A percentile compares a stretch with the other conserved stretches of the same genome.
Evolutionary conservation across 164 flowering plant species (phyloP).

Genomic region (Magnolia changhungtana): DNA sequence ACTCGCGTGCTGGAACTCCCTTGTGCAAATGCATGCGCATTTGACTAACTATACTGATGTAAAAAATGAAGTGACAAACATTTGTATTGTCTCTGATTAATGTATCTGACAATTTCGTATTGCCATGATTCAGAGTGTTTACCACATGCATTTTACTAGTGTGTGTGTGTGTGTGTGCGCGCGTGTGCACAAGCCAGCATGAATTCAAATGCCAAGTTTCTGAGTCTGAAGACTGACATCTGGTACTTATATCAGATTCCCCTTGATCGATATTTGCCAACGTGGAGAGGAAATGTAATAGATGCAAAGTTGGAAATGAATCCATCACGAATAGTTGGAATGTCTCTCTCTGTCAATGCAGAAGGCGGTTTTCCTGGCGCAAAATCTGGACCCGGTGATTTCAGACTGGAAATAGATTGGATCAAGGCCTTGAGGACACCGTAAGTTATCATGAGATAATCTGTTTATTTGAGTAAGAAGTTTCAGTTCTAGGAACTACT

Average conservation of each 20-base stretch:
- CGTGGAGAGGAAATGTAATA: constrained; percentile 92
- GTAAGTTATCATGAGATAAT: constrained; percentile 1
- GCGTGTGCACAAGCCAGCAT: too few species aligned
- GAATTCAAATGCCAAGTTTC: not conserved
- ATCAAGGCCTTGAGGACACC: constrained; percentile 71
- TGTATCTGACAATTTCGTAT: too few species aligned
- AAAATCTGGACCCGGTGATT: constrained; percentile 80
- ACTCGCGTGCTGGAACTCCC: too few species aligned
- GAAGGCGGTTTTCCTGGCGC: constrained; percentile 75
- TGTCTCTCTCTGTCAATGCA: constrained; percentile 89
- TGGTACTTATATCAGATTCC: constrained; percentile 59
- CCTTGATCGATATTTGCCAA: constrained; percentile 73
- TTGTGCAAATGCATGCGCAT: too few species aligned
- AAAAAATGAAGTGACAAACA: too few species aligned
- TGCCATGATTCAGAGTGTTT: too few species aligned
- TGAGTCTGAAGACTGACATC: not conserved
- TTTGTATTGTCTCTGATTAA: too few species aligned
- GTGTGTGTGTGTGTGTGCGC: too few species aligned
- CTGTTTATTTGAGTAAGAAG: not conserved
- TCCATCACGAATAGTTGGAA: constrained; percentile 79
- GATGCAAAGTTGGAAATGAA: constrained; percentile 89
- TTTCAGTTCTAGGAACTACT: not conserved
- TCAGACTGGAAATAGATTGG: constrained; percentile 83
- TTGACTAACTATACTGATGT: too few species aligned
- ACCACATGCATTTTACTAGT: too few species aligned